These are phyloP conservation scores for Phaffomyces opuntiae DNA, from an alignment of 805 yeast genomes.

Conservation along the genomic window DNA sequence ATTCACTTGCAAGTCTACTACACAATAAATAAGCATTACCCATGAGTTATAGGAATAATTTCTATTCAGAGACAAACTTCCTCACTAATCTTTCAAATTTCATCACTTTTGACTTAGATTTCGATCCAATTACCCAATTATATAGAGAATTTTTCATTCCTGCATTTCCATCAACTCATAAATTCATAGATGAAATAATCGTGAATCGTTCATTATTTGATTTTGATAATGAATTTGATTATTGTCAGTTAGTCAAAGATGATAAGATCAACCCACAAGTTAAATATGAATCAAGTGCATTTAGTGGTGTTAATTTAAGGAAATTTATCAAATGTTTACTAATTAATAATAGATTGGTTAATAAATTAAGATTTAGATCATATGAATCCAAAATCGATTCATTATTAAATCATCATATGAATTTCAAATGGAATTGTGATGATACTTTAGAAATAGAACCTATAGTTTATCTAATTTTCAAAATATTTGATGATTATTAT, in stretches of 20 bases:
- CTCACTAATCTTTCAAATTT: not conserved
- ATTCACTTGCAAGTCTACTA: not conserved
- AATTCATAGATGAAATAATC: constrained; percentile 1
- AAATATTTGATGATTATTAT: not conserved
- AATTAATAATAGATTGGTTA: not conserved
- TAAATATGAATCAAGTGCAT: not conserved
- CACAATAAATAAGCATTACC: not conserved
- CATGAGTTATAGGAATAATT: not conserved
- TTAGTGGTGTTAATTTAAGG: not conserved
- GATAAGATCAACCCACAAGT: not conserved
- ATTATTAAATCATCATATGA: not conserved
- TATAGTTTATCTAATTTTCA: constrained; percentile 1
- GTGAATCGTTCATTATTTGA: not conserved
- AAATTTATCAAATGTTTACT: not conserved
- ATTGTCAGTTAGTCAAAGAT: constrained; percentile 1
- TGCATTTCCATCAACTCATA: constrained; percentile 2
- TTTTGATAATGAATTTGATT: constrained; percentile 1
- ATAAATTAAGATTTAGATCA: not conserved
- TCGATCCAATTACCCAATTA: constrained; percentile 1
- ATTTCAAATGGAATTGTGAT: constrained; percentile 5
- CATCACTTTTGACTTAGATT: constrained; percentile 5
- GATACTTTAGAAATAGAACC: constrained; percentile 3
- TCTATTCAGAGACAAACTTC: not conserved
- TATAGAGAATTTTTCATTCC: constrained; percentile 4
- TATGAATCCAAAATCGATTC: not conserved